Conservation (phyloP, 2,329 filamentous ascomycete genomes). For the Ophioceras dolichostomum region DNA sequence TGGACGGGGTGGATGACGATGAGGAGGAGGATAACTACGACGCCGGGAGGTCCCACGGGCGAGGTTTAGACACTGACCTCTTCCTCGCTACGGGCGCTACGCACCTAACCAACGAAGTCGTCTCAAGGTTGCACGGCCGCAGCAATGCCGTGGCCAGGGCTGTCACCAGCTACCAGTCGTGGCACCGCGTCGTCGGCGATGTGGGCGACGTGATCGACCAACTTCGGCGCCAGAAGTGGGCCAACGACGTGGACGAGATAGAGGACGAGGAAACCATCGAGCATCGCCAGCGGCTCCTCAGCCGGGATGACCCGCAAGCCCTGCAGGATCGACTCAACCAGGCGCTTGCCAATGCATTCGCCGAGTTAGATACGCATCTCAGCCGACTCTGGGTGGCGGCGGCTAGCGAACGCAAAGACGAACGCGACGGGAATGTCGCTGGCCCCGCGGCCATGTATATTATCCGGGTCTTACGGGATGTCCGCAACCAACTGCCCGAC, state of each 20-base stretch:
- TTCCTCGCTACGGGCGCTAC: constrained; percentile 54
- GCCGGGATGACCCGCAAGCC: constrained; percentile 40
- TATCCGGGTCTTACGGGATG: constrained; percentile 60
- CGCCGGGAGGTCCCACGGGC: too few species aligned
- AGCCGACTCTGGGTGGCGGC: constrained; percentile 30
- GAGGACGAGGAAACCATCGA: constrained; percentile 1
- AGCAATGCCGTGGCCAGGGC: constrained; percentile 53
- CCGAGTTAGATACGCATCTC: constrained; percentile 42
- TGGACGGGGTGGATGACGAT: too few species aligned
- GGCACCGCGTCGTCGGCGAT: constrained; percentile 62
- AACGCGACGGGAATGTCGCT: constrained; percentile 28
- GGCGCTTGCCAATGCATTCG: constrained; percentile 19
- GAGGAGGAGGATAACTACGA: too few species aligned
- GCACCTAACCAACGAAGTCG: constrained; percentile 56
- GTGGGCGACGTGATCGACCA: constrained; percentile 35
- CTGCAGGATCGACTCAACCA: constrained; percentile 20
- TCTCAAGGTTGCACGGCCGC: constrained; percentile 60
- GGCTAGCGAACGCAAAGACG: too few species aligned
- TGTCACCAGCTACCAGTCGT: constrained; percentile 53
- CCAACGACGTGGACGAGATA: constrained; percentile 2
- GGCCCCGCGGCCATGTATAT: constrained; percentile 48
- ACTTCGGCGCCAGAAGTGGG: constrained; percentile 2
- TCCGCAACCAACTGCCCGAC: constrained; percentile 51
- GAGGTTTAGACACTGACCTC: constrained; percentile 51
- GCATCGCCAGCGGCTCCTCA: constrained; percentile 52